Conservation (phyloP, 805 yeast species). For the Cyberlindnera maclurae region DNA sequence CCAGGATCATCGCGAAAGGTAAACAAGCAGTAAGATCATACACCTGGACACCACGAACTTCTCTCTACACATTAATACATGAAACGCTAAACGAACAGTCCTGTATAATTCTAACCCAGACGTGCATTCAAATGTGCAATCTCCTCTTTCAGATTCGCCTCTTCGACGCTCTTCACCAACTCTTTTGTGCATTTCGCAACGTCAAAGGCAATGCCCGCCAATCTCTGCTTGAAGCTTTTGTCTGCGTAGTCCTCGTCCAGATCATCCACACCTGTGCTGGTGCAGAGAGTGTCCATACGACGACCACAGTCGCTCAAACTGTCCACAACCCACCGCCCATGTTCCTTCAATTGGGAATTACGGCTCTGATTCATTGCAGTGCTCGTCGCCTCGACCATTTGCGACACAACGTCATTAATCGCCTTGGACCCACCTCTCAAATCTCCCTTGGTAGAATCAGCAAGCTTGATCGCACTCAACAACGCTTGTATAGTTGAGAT, state of each 20-base stretch:
- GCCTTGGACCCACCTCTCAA: constrained; percentile 66
- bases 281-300: constrained; percentile 72
- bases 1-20: too few species aligned
- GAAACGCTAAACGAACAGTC: too few species aligned
- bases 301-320: constrained; percentile 78
- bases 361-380: constrained; percentile 84
- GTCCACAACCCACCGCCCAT: constrained; percentile 86
- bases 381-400: constrained; percentile 86
- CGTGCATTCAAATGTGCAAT: constrained; percentile 74
- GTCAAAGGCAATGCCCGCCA: constrained; percentile 94
- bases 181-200: constrained; percentile 96
- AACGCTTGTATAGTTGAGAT: constrained; percentile 83
- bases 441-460: constrained; percentile 68
- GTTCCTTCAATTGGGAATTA: constrained; percentile 77
- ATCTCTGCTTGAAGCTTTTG: constrained; percentile 82
- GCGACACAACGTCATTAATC: constrained; percentile 71
- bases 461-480: constrained; percentile 67
- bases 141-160: constrained; percentile 82
- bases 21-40: too few species aligned
- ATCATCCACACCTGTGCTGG: constrained; percentile 25
- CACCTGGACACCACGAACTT: too few species aligned
- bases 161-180: constrained; percentile 91
- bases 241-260: constrained; percentile 69
- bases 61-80: too few species aligned
- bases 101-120: background rate